Conservation (phyloP, 2,329 filamentous ascomycete genomes). For the Cladosporium velox region DNA sequence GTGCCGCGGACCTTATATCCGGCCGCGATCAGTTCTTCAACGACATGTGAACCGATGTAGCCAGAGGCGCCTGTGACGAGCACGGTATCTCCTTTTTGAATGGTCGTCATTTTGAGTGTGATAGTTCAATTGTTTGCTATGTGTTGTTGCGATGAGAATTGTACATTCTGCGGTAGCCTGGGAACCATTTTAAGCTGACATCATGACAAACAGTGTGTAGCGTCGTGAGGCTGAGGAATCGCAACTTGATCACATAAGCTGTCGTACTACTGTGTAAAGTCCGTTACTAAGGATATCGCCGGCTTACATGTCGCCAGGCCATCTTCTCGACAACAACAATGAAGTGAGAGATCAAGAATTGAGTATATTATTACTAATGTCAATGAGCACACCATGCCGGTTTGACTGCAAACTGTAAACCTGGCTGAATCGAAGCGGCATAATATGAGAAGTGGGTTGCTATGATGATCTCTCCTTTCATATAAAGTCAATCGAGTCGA, state of each 20-base stretch:
- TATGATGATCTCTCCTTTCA: neutral
- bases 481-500: neutral
- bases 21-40: slow-evolving; percentile 29
- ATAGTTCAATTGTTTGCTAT: neutral
- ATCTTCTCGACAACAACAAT: neutral
- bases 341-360: neutral
- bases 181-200: neutral
- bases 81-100: slow-evolving; percentile 30
- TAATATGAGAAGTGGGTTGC: neutral
- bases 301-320: neutral
- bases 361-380: neutral
- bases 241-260: neutral
- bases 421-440: neutral
- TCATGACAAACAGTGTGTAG: neutral
- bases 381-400: neutral
- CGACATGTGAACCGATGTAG: slow-evolving; percentile 33
- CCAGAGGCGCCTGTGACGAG: slow-evolving; percentile 36
- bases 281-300: neutral
- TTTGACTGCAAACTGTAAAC: neutral
- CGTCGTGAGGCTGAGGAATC: neutral
- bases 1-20: slow-evolving; percentile 37
- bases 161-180: neutral
- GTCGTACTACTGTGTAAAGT: neutral
- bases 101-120: slow-evolving; percentile 19
- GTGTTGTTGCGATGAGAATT: neutral